Conservation (phyloP, 2,329 filamentous ascomycete genomes). For the Penicillium sp. region DNA sequence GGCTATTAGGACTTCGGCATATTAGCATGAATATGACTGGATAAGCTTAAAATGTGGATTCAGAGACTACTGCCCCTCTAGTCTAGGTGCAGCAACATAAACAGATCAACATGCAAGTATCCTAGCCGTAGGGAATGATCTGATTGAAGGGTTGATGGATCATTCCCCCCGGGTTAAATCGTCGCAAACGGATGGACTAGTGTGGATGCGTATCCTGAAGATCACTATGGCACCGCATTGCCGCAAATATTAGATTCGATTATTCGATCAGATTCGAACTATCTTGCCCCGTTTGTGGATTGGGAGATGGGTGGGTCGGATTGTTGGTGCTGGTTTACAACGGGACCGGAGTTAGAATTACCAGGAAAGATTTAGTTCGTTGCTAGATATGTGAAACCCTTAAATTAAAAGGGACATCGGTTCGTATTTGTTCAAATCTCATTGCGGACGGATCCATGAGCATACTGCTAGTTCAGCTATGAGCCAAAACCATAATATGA, state of each 20-base stretch:
- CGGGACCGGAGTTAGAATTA: neutral
- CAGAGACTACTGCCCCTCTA: neutral
- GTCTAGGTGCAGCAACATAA: neutral
- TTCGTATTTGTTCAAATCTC: neutral
- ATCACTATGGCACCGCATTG: too few species aligned
- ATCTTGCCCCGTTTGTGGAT: conserved; percentile 1
- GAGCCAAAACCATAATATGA: neutral
- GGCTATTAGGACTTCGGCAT: neutral
- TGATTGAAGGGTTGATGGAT: neutral
- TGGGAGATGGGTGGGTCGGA: neutral
- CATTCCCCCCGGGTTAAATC: neutral
- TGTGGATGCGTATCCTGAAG: neutral
- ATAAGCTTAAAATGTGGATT: neutral
- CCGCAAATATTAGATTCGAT: neutral
- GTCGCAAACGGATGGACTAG: neutral
- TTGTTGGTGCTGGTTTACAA: conserved; percentile 2
- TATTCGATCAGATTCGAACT: neutral
- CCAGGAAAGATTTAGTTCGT: neutral
- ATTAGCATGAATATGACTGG: neutral
- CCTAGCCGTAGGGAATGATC: neutral
- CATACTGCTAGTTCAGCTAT: neutral
- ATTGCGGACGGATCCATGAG: neutral
- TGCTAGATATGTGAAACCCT: neutral
- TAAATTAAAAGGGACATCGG: neutral
- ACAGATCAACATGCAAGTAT: neutral